Base-by-base conservation (phyloP, 2,329 filamentous ascomycete species). In the Neonectria hederae region DNA sequence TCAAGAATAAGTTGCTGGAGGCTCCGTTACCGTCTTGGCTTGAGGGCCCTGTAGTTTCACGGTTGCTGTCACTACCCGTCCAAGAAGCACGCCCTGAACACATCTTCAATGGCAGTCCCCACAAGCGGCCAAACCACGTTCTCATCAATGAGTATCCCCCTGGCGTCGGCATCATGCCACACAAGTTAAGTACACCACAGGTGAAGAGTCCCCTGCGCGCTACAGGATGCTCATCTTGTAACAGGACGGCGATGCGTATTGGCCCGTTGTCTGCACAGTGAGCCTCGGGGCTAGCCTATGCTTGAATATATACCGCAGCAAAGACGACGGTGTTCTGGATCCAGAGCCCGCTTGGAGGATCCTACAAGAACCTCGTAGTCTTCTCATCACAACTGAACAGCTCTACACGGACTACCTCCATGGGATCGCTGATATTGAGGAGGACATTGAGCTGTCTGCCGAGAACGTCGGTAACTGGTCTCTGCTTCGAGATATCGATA, bases 121-220 rank as follows among this genome's bases (percentile, higher is more conserved):
- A 98, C 75, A 73, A 82, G 19, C 84, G 83, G 4, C 93, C 95
- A 3, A 99, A 98, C 73, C 96, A 98, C 79, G 93, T 97, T 49
- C 84, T 98, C 40, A 89, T 98, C 71, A 99, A 99, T 75, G 94
- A 97, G 77, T 99, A 98, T 77, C 84, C 85, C 1, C 89, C 92
- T 0, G 93, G 92, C 2, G 88, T 97, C 67, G 95, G 95, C n/a
- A 98, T 98, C 69, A 97, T 97, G 92, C 90, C 94, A 51, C 95
- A 98, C 77, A 96, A 97, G 82, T 77, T 80, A 73, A 78, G 77
- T 80, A 72, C 64, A 75, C 57, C 69, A 63, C 62, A 66, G 53
- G 65, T 59, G 53, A 66, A 54, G 32, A 51, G 45, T 60, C 52
- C 42, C 26, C 21, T 38, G 46, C 54, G 45, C 54, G 48, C 55